Evolutionary conservation across 2,329 filamentous ascomycete genomes (phyloP).

Genomic region (Sarocladium brachiariae): DNA sequence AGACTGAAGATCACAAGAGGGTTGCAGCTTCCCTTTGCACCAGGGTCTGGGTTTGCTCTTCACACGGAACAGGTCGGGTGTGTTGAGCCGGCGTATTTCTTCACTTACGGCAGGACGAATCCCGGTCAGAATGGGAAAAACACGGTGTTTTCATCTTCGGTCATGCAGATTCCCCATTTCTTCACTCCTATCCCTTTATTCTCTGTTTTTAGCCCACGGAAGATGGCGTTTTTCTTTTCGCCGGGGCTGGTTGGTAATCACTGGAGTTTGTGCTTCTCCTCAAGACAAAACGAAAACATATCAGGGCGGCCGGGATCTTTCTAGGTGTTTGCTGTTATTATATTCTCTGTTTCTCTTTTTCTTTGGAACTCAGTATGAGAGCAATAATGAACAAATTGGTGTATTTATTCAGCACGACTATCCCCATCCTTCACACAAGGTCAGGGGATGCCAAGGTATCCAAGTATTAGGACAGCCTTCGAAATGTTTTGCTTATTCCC

Average conservation of each 20-base stretch:
- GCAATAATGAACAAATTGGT: conserved; percentile 7
- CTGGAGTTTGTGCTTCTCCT: conserved; percentile 5
- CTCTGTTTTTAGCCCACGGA: neutral
- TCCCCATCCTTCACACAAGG: neutral
- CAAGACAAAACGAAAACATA: conserved; percentile 9
- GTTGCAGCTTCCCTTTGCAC: neutral
- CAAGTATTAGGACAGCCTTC: no score
- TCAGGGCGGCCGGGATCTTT: neutral
- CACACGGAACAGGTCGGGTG: neutral
- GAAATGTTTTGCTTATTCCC: no score
- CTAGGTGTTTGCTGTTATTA: no score
- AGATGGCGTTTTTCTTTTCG: conserved; percentile 1
- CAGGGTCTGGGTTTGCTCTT: neutral
- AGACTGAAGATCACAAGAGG: neutral
- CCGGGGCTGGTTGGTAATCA: neutral
- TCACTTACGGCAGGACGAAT: neutral
- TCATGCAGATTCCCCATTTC: neutral
- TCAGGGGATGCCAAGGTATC: no score
- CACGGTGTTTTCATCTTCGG: neutral
- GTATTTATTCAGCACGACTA: neutral
- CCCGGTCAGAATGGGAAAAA: neutral
- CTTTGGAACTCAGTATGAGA: neutral
- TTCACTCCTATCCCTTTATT: no score
- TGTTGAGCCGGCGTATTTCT: neutral
- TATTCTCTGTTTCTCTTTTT: neutral